Base-by-base conservation (phyloP, 495 filamentous ascomycete genomes). In the Mytilinidion resinicola region DNA sequence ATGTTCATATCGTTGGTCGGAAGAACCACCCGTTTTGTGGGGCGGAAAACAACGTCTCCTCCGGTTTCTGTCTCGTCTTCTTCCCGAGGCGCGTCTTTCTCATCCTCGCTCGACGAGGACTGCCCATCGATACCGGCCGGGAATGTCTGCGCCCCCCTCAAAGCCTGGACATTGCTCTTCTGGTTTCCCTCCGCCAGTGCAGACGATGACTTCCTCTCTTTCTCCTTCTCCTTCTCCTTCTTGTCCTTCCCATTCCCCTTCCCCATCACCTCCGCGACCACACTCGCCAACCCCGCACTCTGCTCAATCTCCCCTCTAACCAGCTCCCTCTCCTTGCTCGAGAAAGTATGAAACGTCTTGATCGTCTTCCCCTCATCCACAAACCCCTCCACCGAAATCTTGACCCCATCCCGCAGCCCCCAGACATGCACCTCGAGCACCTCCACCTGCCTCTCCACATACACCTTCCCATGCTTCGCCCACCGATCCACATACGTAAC, bases 401-500 rank as follows among this genome's bases (percentile, higher is more conserved):
- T 91, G 14, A 96, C 91, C 0, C 92, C 90, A 64, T 95, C 85
- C 54, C 87, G 75, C 42, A 98, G 68, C 0, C 93, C 93, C 89
- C 90, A 96, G 3, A 91, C 80, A 68, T 96, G 91, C 6, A 98
- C 73, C 70, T 96, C 91, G 8, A 90, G 66, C 37, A 98, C 84
- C 74, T 96, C 91, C 21, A 96, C 80, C 51, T 82, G 78, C 33
- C 89, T 77, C 65, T 96, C 92, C 2, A 93, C 76, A 64, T 96
- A 98, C 33, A 78, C 74, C 73, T 96, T 96, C 8, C 74, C 81
- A 41, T 79, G 67, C 49, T 82, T 84, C 12, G 87, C 76, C 93
- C 93, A 97, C 34, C 84, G 80, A 67, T 96, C 88, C 20, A 95
- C 87, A 71, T 98, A 98, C n/a, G 78, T 77, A 9, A 96, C 77